Base-by-base conservation (phyloP, 2,329 filamentous ascomycete species). In the Albophoma yamanashiensis region DNA sequence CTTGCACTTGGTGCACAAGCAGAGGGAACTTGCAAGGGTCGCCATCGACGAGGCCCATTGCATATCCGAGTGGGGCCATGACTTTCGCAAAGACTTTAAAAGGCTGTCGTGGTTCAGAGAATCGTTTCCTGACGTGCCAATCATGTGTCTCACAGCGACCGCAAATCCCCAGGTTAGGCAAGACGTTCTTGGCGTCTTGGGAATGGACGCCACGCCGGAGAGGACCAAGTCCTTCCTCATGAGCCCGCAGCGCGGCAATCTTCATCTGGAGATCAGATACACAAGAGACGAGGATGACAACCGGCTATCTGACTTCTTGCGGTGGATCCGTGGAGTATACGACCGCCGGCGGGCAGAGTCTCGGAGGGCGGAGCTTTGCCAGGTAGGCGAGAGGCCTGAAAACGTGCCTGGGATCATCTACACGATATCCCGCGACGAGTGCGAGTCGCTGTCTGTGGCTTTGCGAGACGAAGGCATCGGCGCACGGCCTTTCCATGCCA, bases 61-160 rank as follows among this genome's bases (percentile, higher is more conserved):
- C 72, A 96, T 97, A 66, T 96, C 91, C 31, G 92, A 97, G 85
- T 97, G 93, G 93, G 93, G 93, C 1, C 92, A 97, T 71, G 93
- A 97, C 73, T 97, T 97, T 71, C 88, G 93, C n/a, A 89, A 88
- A 42, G 89, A 92, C 60, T 97, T 96, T 74, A 92, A 94, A 69
- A 84, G 88, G 25, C 81, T 97, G 8, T 87, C 84, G 2, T 97
- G 91, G 86, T 94, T 97, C 77, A 88, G 89, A 66, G 81, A 85
- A 56, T 86, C 86, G 7, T 92, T 94, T 64, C 90, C 92, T 0
- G 82, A 89, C 60, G 90, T 97, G 0, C 92, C 93, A 5, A 89
- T 97, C 63, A 96, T 94, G 73, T 96, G 92, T 64, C 82, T 96
- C 17, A 97, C 93, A 0, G 93, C 93, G 0, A 97, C 93, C 0